A percentile compares a stretch with the other conserved stretches of the same genome.
phyloP scores from a whole-genome alignment of 345 rosid genomes.

The Nasturtium officinale region DNA sequence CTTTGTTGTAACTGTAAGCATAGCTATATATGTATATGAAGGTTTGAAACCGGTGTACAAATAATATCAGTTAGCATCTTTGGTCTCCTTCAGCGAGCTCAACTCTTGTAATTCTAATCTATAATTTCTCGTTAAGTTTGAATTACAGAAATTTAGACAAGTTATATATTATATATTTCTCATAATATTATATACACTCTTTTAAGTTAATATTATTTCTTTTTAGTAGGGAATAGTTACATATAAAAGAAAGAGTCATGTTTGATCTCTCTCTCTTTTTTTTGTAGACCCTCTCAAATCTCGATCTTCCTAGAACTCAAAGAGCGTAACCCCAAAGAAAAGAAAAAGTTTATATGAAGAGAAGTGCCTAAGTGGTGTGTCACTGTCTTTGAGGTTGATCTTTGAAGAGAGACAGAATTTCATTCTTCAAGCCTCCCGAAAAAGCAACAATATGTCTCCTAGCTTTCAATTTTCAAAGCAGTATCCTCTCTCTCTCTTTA shows the following conservation, averaged over 20 bases:
- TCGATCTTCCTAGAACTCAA: conserved; percentile 35
- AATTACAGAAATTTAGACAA: not conserved
- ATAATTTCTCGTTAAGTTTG: not conserved
- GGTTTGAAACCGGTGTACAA: not conserved
- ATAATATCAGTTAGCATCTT: not conserved
- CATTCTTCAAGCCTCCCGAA: conserved; percentile 58
- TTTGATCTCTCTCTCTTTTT: not conserved
- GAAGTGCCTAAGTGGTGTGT: conserved; percentile 34
- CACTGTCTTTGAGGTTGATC: conserved; percentile 57
- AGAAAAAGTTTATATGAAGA: conserved; percentile 38
- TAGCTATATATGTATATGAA: not conserved
- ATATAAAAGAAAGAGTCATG: conserved; percentile 15
- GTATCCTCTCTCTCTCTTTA: conserved; percentile 45
- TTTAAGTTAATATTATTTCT: not conserved
- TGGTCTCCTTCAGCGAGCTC: not conserved
- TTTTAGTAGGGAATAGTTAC: conserved; percentile 21
- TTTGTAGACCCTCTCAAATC: conserved; percentile 25
- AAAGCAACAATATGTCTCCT: conserved; percentile 71
- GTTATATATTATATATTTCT: not conserved
- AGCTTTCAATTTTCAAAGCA: conserved; percentile 49
- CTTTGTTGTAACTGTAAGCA: not conserved
- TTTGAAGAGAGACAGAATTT: conserved; percentile 77
- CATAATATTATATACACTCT: not conserved
- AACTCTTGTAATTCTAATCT: not conserved
- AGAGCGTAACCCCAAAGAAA: conserved; percentile 37